These are phyloP conservation scores for Tarenaya hassleriana DNA, from an alignment of 345 rosid genomes.

Conservation along the genomic window DNA sequence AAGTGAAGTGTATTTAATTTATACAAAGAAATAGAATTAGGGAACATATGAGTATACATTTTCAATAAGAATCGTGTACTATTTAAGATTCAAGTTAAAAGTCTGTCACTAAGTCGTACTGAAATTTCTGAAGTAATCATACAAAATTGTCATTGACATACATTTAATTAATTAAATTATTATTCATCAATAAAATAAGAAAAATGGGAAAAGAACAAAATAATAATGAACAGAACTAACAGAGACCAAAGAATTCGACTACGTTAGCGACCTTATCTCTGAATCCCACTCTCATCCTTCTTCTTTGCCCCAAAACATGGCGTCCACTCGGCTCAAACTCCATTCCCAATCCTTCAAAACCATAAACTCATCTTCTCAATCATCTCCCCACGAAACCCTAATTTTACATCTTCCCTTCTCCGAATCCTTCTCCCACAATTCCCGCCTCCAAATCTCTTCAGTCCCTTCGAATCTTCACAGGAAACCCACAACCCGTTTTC, in stretches of 20 bases:
- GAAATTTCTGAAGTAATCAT: no score
- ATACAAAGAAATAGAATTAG: no score
- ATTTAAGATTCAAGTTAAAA: no score
- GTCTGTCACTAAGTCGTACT: no score
- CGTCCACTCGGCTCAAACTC: slow-evolving; percentile 28
- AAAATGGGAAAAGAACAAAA: no score
- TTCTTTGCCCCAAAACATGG: slow-evolving; percentile 20
- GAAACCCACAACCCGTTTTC: slow-evolving; percentile 24
- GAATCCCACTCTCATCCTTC: background rate
- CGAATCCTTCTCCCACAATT: slow-evolving; percentile 9
- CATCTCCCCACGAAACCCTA: slow-evolving; percentile 2
- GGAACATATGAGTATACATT: no score
- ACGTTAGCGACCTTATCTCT: slow-evolving; percentile 29
- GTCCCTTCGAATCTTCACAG: slow-evolving; percentile 10
- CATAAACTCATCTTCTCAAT: background rate
- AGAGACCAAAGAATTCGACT: background rate
- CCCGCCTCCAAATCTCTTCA: slow-evolving; percentile 13
- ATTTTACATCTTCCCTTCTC: slow-evolving; percentile 18
- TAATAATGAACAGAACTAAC: no score
- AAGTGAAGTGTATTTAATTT: no score
- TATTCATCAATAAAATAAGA: no score
- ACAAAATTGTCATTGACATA: no score
- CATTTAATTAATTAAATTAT: no score
- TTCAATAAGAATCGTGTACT: no score
- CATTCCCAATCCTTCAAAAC: slow-evolving; percentile 16